Percentiles rank a stretch among this genome's conserved stretches.
phyloP scores from a whole-genome alignment of 139 green algal species.

The Limnomonas spitsbergensis region DNA sequence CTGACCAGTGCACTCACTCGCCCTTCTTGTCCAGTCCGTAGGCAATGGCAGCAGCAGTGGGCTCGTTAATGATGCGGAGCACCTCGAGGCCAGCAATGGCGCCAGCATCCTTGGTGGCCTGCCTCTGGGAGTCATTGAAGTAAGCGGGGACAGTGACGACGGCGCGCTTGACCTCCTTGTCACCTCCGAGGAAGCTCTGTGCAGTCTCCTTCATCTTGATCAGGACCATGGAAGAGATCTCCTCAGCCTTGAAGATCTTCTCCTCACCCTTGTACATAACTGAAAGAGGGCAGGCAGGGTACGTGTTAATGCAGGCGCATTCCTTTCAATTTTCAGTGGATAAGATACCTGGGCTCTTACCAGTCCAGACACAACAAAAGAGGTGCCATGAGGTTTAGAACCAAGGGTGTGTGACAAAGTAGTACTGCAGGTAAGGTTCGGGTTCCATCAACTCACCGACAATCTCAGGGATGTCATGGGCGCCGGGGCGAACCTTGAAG shows the following conservation, averaged over 20 bases:
- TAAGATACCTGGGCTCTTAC: no score
- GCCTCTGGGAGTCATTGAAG: constrained; percentile 97
- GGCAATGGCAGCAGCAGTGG: constrained; percentile 94
- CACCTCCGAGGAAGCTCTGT: constrained; percentile 60
- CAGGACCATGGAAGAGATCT: constrained; percentile 96
- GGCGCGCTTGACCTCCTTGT: constrained; percentile 84
- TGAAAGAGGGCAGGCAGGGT: constrained; percentile 36
- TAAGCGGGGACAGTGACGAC: constrained; percentile 97
- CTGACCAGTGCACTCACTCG: no score
- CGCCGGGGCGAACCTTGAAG: constrained; percentile 48
- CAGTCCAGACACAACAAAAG: no score
- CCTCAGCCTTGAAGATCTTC: constrained; percentile 93
- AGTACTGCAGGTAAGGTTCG: no score
- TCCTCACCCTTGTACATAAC: constrained; percentile 92
- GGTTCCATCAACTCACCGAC: no score
- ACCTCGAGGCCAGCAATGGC: constrained; percentile 94
- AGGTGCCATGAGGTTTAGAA: no score
- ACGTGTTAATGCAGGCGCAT: no score
- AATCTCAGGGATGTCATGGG: neutral
- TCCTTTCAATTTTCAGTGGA: neutral
- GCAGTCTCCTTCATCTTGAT: constrained; percentile 97
- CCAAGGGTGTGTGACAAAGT: no score
- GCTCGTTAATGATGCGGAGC: constrained; percentile 99
- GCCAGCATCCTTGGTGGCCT: constrained; percentile 96
- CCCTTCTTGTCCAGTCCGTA: constrained; percentile 81